Percentiles rank a stretch among this genome's conserved stretches.
phyloP scores from a whole-genome alignment of 2,329 filamentous ascomycete species.

The Sporothrix curviconia region DNA sequence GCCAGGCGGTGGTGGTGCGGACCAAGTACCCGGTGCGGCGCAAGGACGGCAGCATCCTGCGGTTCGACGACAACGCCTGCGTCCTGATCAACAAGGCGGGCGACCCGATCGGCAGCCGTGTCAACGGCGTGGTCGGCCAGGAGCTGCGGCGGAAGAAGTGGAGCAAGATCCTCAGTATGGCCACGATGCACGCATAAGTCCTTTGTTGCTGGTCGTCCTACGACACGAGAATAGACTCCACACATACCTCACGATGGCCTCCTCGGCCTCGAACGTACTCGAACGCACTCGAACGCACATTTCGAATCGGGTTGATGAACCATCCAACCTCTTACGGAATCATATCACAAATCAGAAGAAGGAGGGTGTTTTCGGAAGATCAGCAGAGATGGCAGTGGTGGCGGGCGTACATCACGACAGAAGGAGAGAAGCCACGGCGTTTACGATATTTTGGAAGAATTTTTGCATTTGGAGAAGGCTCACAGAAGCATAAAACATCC shows the following conservation, averaged over 20 bases:
- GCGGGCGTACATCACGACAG: not conserved
- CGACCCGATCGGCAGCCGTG: conserved; percentile 85
- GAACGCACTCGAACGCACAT: too few species aligned
- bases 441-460: not conserved
- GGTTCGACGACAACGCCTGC: conserved; percentile 97
- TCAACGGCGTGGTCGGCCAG: conserved; percentile 85
- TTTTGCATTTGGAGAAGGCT: not conserved
- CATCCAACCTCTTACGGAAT: too few species aligned
- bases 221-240: too few species aligned
- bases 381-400: not conserved
- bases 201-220: not conserved
- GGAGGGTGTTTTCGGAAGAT: not conserved
- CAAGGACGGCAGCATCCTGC: conserved; percentile 80
- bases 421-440: not conserved
- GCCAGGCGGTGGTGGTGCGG: conserved; percentile 91
- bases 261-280: too few species aligned
- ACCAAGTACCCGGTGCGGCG: conserved; percentile 83
- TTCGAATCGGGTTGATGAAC: too few species aligned
- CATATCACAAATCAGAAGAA: too few species aligned
- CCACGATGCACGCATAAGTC: conserved; percentile 57
- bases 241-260: too few species aligned
- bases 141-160: conserved; percentile 90
- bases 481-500: not conserved
- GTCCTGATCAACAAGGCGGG: conserved; percentile 95
- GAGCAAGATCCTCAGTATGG: conserved; percentile 97